Conservation (phyloP, 352 stramenopile species). For the Globisporangium recalcitrans region DNA sequence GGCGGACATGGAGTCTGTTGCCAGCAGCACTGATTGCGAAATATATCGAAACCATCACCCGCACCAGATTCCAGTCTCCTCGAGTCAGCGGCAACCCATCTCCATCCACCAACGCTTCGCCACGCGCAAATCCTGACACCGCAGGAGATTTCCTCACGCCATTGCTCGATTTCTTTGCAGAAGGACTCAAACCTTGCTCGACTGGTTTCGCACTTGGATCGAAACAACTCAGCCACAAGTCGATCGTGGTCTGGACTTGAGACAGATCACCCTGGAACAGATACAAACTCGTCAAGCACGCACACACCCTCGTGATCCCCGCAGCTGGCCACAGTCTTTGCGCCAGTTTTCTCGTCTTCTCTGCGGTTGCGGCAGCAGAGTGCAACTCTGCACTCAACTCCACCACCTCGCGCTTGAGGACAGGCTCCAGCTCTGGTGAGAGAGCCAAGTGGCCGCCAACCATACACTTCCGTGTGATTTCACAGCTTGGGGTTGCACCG, state of each 20-base stretch:
- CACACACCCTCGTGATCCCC: constrained; percentile 75
- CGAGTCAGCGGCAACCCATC: constrained; percentile 75
- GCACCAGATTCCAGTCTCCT: constrained; percentile 80
- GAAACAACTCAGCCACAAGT: constrained; percentile 69
- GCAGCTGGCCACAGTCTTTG: constrained; percentile 69
- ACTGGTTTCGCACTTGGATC: constrained; percentile 57
- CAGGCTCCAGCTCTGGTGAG: constrained; percentile 57
- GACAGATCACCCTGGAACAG: constrained; percentile 65
- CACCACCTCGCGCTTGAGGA: constrained; percentile 56
- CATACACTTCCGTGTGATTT: constrained; percentile 69
- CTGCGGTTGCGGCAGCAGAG: constrained; percentile 52
- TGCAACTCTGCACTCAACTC: constrained; percentile 64
- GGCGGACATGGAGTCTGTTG: constrained; percentile 43
- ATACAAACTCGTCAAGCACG: constrained; percentile 69
- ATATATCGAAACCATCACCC: constrained; percentile 72
- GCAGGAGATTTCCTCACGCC: constrained; percentile 16
- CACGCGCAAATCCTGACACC: constrained; percentile 43
- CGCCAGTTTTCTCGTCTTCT: constrained; percentile 54
- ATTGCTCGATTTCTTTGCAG: constrained; percentile 21
- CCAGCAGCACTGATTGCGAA: constrained; percentile 65
- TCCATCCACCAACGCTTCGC: constrained; percentile 68
- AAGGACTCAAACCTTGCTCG: constrained; percentile 27
- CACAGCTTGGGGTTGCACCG: constrained; percentile 61
- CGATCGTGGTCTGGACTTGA: constrained; percentile 47
- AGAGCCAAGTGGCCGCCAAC: constrained; percentile 57